Evolutionary conservation across 495 filamentous ascomycete genomes (phyloP).

Genomic region (Venustampulla echinocandica): DNA sequence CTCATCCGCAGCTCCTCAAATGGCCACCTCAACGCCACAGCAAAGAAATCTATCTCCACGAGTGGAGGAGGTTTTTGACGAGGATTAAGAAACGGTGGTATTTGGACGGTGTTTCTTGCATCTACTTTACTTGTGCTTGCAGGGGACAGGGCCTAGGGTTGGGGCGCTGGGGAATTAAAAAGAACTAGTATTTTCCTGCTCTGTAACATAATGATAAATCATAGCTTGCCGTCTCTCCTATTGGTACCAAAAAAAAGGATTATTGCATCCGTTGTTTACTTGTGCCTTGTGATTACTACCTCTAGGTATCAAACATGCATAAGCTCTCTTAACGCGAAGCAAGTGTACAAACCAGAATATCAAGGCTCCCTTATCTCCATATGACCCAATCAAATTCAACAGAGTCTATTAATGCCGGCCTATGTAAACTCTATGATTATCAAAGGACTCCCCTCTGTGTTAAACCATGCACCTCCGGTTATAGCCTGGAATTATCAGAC

Average conservation of each 20-base stretch:
- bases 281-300: too few species aligned
- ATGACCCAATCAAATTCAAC: not conserved
- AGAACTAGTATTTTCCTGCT: not conserved
- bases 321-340: too few species aligned
- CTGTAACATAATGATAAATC: not conserved
- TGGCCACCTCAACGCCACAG: constrained; percentile 36
- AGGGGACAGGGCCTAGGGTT: not conserved
- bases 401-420: too few species aligned
- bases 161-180: not conserved
- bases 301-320: too few species aligned
- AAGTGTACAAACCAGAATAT: not conserved
- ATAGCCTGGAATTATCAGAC: too few species aligned
- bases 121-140: not conserved
- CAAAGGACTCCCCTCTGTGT: too few species aligned
- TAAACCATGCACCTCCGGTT: too few species aligned
- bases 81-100: constrained; percentile 28
- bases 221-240: not conserved
- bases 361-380: not conserved
- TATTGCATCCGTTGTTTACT: not conserved
- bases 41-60: constrained; percentile 48
- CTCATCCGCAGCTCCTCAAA: constrained; percentile 43
- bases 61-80: constrained; percentile 62
- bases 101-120: not conserved
- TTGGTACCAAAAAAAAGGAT: not conserved
- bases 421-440: too few species aligned